Evolutionary conservation across 2,329 filamentous ascomycete genomes (phyloP).

Genomic region (Cadophora malorum): DNA sequence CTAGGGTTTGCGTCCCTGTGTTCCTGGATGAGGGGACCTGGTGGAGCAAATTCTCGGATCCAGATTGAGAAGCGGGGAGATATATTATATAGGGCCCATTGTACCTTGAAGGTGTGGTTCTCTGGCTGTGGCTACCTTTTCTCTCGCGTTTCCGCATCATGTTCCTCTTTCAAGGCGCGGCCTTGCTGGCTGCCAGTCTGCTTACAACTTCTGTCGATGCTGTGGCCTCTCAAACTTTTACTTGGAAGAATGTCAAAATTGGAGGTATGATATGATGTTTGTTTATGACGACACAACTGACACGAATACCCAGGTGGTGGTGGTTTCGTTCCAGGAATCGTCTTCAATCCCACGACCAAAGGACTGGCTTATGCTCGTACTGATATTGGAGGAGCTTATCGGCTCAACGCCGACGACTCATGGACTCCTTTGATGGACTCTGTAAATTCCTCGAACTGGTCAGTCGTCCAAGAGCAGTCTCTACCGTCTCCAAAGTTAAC

Average conservation of each 20-base stretch:
- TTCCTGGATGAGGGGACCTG: conserved; percentile 17
- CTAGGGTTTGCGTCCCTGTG: conserved; percentile 30
- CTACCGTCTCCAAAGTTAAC: conserved; percentile 1
- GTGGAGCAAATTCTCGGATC: neutral
- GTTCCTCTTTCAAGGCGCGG: conserved; percentile 24
- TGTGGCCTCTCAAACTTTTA: conserved; percentile 33
- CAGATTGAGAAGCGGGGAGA: conserved; percentile 2
- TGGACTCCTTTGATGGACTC: conserved; percentile 60
- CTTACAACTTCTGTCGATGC: conserved; percentile 29
- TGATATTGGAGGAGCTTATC: conserved; percentile 65
- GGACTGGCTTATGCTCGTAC: conserved; percentile 62
- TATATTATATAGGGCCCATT: conserved; percentile 24
- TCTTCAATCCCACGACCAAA: conserved; percentile 58
- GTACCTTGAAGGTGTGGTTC: neutral
- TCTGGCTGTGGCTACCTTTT: neutral
- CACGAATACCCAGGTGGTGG: conserved; percentile 51
- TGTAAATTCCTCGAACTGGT: conserved; percentile 33
- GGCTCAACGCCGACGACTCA: conserved; percentile 59
- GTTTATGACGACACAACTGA: neutral
- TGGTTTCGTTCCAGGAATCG: conserved; percentile 61
- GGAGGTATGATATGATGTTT: conserved; percentile 46
- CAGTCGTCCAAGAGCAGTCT: neutral
- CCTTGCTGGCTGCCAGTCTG: conserved; percentile 28
- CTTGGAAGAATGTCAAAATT: conserved; percentile 56
- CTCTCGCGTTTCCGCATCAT: conserved; percentile 20